phyloP scores from a whole-genome alignment of 352 stramenopile species.

The Pythium sp. region DNA sequence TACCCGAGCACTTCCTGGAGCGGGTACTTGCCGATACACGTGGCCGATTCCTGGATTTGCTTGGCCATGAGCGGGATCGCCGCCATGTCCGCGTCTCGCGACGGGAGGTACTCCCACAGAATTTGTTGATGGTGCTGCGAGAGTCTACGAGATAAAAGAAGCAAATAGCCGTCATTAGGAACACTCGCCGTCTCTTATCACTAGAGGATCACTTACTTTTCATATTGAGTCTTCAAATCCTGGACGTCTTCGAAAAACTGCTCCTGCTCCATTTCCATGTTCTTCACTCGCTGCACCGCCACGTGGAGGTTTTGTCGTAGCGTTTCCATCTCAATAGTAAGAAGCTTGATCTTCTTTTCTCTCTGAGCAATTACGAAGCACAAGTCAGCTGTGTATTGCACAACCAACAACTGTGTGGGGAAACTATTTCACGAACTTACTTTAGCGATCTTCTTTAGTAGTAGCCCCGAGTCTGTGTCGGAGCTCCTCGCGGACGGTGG shows the following conservation, averaged over 20 bases:
- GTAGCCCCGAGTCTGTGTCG: conserved; percentile 1
- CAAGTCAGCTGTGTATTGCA: too few relatives aligned
- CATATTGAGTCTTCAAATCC: conserved; percentile 72
- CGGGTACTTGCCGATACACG: conserved; percentile 61
- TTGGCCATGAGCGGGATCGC: conserved; percentile 49
- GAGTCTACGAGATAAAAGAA: conserved; percentile 24
- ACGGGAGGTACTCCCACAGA: conserved; percentile 76
- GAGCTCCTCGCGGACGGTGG: not conserved
- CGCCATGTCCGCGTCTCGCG: conserved; percentile 44
- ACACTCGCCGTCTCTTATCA: not conserved
- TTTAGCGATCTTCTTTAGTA: conserved; percentile 28
- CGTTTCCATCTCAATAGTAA: conserved; percentile 33
- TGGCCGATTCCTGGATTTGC: conserved; percentile 49
- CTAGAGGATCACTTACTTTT: conserved; percentile 29
- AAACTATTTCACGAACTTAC: conserved; percentile 3
- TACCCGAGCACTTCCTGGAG: conserved; percentile 74
- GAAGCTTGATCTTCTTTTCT: conserved; percentile 53
- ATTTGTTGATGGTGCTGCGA: conserved; percentile 55
- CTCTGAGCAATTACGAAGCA: conserved; percentile 17
- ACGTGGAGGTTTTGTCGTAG: conserved; percentile 43
- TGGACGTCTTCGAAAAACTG: conserved; percentile 77
- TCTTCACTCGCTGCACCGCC: conserved; percentile 58
- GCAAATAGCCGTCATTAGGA: conserved; percentile 1
- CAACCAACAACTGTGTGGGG: not conserved
- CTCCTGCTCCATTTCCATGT: conserved; percentile 83